Evolutionary conservation across 2,329 filamentous ascomycete species (phyloP), one percentile per base, ranked within the genome.

Genomic region (Diaporthe eres): DNA sequence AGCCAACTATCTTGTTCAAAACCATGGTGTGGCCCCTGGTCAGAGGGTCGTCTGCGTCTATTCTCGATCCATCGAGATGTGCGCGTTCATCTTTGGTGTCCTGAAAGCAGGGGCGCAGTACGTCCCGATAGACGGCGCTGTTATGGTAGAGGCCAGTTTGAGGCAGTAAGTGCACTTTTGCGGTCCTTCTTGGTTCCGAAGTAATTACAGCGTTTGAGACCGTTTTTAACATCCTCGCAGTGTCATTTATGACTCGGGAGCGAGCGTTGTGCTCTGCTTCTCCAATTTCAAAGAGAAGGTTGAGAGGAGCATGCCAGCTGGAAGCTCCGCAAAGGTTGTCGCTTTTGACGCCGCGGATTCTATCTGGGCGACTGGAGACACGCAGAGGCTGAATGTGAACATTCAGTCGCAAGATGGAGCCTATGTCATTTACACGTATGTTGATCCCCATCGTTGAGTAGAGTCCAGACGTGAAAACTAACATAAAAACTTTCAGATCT

Each of bases 71-170:
- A 82, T 90, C 65, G 88, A 90, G 77, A 90, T 92, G 88, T 82
- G 91, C 9, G 85, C 90, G 68, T 89, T 87, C 28, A 90, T 91
- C 67, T 84, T 90, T 74, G 90, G 89, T 2, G 84, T 91, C 25
- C 82, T 92, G 47, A 89, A 89, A 74, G 87, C 87, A 65, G 90
- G 90, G 28, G 90, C 87, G 19, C 90, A 92, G 77, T 92, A 92
- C 79, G 85, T 91, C 7, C 90, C 90, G 4, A 84, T 92, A 2
- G 90, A 92, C 76, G 90, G 90, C 49, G 87, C 88, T 8, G 85
- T 90, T 44, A 86, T 88, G 13, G 84, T 88, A 0, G 87, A 88
- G 68, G 82, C 84, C 25, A 86, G 87, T 3, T 83, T 92, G 81
- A 82, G 34, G 86, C 88, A 74, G 89, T 90, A 37, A 83, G 91